Conservation (phyloP, 805 yeast genomes). For the Candida incommunis region DNA sequence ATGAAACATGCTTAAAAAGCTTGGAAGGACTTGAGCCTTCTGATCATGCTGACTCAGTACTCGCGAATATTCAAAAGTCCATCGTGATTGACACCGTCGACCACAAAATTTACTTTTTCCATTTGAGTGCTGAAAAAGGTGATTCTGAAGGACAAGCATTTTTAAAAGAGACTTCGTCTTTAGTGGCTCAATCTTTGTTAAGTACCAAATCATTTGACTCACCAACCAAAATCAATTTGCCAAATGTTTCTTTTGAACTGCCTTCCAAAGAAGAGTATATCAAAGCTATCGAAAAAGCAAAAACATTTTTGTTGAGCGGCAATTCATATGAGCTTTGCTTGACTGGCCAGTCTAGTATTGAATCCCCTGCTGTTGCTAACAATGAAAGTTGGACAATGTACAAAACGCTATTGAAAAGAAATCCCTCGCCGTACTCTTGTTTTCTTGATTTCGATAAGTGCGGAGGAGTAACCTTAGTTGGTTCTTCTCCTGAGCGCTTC, state of each 20-base stretch:
- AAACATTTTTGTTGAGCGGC: conserved; percentile 54
- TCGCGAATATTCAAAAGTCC: conserved; percentile 55
- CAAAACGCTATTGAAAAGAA: conserved; percentile 49
- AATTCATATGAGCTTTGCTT: conserved; percentile 91
- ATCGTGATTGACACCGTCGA: conserved; percentile 38
- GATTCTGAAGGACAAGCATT: conserved; percentile 14
- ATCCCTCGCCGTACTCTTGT: conserved; percentile 90
- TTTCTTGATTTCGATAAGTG: conserved; percentile 46
- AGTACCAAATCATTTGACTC: conserved; percentile 5
- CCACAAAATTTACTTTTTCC: conserved; percentile 35
- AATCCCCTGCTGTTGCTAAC: conserved; percentile 15
- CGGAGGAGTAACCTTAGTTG: conserved; percentile 43
- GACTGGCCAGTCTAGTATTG: conserved; percentile 50
- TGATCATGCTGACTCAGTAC: conserved; percentile 5
- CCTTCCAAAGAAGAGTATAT: conserved; percentile 46
- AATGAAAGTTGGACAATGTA: conserved; percentile 67
- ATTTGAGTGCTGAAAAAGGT: conserved; percentile 22
- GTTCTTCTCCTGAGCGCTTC: conserved; percentile 93
- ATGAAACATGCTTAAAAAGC: conserved; percentile 18
- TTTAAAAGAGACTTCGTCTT: conserved; percentile 17
- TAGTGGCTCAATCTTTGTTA: conserved; percentile 10
- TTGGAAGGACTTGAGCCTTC: not conserved
- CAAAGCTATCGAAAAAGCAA: conserved; percentile 46
- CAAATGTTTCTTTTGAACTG: conserved; percentile 7
- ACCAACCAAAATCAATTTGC: conserved; percentile 16